Evolutionary conservation across 176 grass and related monocot genomes (phyloP).

Genomic region (Cocos nucifera): DNA sequence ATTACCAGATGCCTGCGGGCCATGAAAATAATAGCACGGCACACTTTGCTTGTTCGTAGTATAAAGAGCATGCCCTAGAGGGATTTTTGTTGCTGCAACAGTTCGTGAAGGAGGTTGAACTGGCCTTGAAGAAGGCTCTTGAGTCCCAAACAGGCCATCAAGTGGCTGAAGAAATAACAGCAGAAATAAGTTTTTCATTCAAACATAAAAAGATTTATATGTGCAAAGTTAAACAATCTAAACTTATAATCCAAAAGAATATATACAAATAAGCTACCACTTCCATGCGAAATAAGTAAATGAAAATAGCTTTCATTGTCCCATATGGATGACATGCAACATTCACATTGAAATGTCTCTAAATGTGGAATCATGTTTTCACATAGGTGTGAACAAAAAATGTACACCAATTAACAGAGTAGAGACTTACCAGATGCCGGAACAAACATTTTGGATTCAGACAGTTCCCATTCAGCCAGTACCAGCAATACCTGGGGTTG

Average conservation of each 20-base stretch:
- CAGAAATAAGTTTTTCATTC: neutral
- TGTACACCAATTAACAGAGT: neutral
- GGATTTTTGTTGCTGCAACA: conserved; percentile 11
- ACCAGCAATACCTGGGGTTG: neutral
- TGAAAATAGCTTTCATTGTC: too few species aligned
- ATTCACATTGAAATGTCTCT: too few species aligned
- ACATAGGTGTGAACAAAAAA: too few species aligned
- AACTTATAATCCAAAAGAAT: too few species aligned
- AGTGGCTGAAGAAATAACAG: conserved; percentile 33
- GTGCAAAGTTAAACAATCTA: too few species aligned
- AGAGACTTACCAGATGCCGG: neutral
- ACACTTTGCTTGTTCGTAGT: conserved; percentile 27
- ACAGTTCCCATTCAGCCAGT: conserved; percentile 1
- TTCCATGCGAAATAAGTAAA: too few species aligned
- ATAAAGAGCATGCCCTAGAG: conserved; percentile 16
- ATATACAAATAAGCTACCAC: too few species aligned
- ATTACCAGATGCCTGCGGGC: conserved; percentile 22
- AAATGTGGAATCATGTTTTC: too few species aligned
- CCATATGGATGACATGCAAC: too few species aligned
- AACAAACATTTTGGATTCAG: neutral
- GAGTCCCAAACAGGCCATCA: conserved; percentile 22
- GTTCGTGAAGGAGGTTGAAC: conserved; percentile 28
- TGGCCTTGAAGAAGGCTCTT: conserved; percentile 8
- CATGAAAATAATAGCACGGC: conserved; percentile 53
- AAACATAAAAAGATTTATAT: too few species aligned